These are phyloP conservation scores for Diplosphaera chodatii DNA, from an alignment of 139 green algal species.

Conservation along the genomic window DNA sequence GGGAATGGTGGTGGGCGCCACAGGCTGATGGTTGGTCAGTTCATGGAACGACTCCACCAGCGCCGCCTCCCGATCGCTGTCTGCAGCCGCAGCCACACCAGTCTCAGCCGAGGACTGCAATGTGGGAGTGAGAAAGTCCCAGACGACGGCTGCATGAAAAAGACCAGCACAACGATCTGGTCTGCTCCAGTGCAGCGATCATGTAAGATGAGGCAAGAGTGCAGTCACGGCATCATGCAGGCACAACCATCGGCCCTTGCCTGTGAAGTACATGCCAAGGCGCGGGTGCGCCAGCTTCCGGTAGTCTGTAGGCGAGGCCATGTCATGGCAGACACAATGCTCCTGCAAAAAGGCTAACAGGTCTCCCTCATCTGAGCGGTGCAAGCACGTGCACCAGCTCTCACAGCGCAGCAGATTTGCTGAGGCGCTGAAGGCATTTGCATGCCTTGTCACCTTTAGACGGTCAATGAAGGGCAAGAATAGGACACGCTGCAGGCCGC, in stretches of 20 bases:
- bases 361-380: too few relatives aligned
- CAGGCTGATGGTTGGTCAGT: slow-evolving; percentile 5
- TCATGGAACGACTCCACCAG: slow-evolving; percentile 49
- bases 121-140: too few relatives aligned
- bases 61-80: slow-evolving; percentile 16
- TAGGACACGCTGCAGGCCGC: slow-evolving; percentile 85
- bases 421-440: not conserved
- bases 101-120: too few relatives aligned
- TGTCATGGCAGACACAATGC: slow-evolving; percentile 82
- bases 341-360: too few relatives aligned
- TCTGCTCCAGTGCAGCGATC: too few relatives aligned
- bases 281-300: slow-evolving; percentile 61
- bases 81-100: not conserved
- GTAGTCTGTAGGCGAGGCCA: slow-evolving; percentile 82
- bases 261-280: slow-evolving; percentile 74
- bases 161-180: too few relatives aligned
- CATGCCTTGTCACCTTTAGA: slow-evolving; percentile 52
- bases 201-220: too few relatives aligned
- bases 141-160: too few relatives aligned
- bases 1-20: not conserved
- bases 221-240: too few relatives aligned
- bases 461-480: slow-evolving; percentile 95
- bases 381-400: too few relatives aligned
- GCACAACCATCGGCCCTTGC: too few relatives aligned
- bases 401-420: too few relatives aligned